These are phyloP conservation scores for Phyllosticta capitalensis DNA, from an alignment of 2,329 filamentous ascomycete species.

Conservation along the genomic window DNA sequence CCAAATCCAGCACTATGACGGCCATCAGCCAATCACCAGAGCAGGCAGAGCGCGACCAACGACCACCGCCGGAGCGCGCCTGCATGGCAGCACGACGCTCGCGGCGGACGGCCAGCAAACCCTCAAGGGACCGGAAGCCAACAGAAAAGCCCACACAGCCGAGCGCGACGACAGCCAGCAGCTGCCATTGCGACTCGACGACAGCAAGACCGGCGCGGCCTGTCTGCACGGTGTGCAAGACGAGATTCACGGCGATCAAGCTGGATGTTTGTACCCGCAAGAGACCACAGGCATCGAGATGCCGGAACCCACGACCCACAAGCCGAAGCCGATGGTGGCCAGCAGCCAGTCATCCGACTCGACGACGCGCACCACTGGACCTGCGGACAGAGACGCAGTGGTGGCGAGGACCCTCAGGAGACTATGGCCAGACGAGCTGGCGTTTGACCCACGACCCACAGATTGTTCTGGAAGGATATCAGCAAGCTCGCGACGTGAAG, in stretches of 20 bases:
- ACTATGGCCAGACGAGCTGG: too few species aligned
- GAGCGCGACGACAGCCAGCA: not conserved
- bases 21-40: not conserved
- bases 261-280: not conserved
- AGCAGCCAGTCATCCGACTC: too few species aligned
- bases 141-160: too few species aligned
- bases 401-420: too few species aligned
- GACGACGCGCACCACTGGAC: too few species aligned
- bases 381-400: too few species aligned
- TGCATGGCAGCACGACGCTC: not conserved
- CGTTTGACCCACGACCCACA: too few species aligned
- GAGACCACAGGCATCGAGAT: not conserved
- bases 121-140: not conserved
- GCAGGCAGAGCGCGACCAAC: not conserved
- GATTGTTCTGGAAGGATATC: too few species aligned
- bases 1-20: not conserved
- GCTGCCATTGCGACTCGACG: too few species aligned
- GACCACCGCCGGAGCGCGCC: not conserved
- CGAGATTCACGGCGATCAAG: not conserved
- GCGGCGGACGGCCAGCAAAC: not conserved
- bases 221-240: not conserved
- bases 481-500: too few species aligned
- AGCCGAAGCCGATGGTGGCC: too few species aligned
- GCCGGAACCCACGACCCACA: too few species aligned
- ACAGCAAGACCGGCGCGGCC: not conserved